These are phyloP conservation scores for Hyphopichia homilentoma DNA, from an alignment of 805 yeast genomes.

Conservation along the genomic window DNA sequence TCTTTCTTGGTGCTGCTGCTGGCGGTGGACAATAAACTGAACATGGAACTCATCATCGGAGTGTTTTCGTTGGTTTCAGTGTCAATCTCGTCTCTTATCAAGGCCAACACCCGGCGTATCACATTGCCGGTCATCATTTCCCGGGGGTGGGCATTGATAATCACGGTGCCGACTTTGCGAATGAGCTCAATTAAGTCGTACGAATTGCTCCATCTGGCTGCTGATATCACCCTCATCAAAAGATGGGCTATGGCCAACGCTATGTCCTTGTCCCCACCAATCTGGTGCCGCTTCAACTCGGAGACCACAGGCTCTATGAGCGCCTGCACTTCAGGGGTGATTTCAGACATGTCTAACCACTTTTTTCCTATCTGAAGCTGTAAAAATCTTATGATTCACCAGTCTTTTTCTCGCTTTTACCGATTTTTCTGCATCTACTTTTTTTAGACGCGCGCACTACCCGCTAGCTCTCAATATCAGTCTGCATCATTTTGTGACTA, in stretches of 20 bases:
- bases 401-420: no score
- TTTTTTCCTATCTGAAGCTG: no score
- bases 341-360: no score
- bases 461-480: no score
- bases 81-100: slow-evolving; percentile 82
- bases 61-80: slow-evolving; percentile 38
- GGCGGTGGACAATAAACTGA: slow-evolving; percentile 66
- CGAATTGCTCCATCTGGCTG: slow-evolving; percentile 80
- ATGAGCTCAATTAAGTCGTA: slow-evolving; percentile 69
- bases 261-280: slow-evolving; percentile 73
- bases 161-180: slow-evolving; percentile 64
- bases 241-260: slow-evolving; percentile 88
- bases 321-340: slow-evolving; percentile 30
- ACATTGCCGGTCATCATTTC: slow-evolving; percentile 89
- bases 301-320: slow-evolving; percentile 37
- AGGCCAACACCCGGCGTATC: slow-evolving; percentile 80
- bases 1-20: slow-evolving; percentile 18
- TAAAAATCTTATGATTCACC: no score
- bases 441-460: no score
- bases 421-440: no score
- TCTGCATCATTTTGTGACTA: no score
- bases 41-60: slow-evolving; percentile 80
- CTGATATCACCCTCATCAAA: slow-evolving; percentile 82
- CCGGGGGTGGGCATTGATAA: slow-evolving; percentile 81
- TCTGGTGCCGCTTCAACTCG: slow-evolving; percentile 78